Evolutionary conservation across 2,329 filamentous ascomycete genomes (phyloP), one percentile per base, ranked within the genome.

Genomic region (Botrytis galanthina): DNA sequence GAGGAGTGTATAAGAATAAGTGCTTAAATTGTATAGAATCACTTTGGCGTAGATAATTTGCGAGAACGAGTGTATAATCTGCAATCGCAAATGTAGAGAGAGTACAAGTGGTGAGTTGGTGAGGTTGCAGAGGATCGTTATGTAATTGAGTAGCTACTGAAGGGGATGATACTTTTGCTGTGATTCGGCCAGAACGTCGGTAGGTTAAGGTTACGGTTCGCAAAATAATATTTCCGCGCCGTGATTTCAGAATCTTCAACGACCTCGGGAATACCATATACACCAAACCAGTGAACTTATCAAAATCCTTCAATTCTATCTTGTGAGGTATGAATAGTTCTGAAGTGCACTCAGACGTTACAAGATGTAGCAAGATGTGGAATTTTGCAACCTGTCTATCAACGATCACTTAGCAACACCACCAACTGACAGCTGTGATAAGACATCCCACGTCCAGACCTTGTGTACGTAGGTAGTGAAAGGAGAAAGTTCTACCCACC

Each of bases 201-300:
- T 54, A 54, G 26, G 26, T 51, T 14, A 51, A 51, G 26, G 26
- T 51, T 14, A 51, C 26, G 26, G n/a, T 37, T 20, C 66, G 66
- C 48, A 29, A 68, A 68, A 68, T 42, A 37, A 42, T 57, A 57
- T 68, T 22, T 68, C 66, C 48, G 66, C 35, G 10, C 66, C 48
- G 32, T 12, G 46, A 37, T 51, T 67, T 67, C 20, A 18, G 20
- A 20, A 35, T 57, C 10, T 57, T 57, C 18, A 4, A 68, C 26
- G 18, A n/a, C n/a, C n/a, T n/a, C n/a, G n/a, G n/a, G n/a, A 51
- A n/a, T 7, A 51, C 20, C 26, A 32, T 26, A 3, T 32, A 18
- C 1, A 51, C 8, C 26, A 20, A 16, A 8, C n/a, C 29, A 32
- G n/a, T 59, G n/a, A 37, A 66, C 29, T 48, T 26, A 9, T 18